A percentile compares a stretch with the other conserved stretches of the same genome.
phyloP scores from a whole-genome alignment of 768 basidiomycete genomes.

The Suillus paluster region DNA sequence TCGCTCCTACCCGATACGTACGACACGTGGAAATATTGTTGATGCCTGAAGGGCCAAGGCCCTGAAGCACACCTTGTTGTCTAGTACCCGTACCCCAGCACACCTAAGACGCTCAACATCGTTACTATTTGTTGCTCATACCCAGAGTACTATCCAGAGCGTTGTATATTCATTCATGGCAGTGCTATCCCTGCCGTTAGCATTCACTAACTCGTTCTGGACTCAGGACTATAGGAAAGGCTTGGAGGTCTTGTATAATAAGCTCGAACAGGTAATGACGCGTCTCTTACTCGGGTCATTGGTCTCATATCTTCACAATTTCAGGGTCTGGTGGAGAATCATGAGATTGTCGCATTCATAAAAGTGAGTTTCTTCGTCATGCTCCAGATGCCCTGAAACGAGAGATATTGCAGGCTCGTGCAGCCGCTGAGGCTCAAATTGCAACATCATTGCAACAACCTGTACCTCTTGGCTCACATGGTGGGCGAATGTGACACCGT shows the following conservation, averaged over 20 bases:
- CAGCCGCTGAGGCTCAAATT: slow-evolving; percentile 67
- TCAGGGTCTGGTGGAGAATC: slow-evolving; percentile 83
- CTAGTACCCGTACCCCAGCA: slow-evolving; percentile 7
- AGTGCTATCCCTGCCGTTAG: slow-evolving; percentile 85
- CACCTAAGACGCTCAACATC: slow-evolving; percentile 15
- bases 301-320: slow-evolving; percentile 17
- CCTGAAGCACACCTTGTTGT: slow-evolving; percentile 9
- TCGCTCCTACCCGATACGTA: not conserved
- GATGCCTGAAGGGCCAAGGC: slow-evolving; percentile 5
- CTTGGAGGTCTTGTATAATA: slow-evolving; percentile 73
- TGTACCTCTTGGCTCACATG: slow-evolving; percentile 49
- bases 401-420: slow-evolving; percentile 62
- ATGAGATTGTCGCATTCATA: slow-evolving; percentile 83
- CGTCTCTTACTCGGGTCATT: slow-evolving; percentile 7
- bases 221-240: slow-evolving; percentile 87
- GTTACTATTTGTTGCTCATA: slow-evolving; percentile 5
- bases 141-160: not conserved
- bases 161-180: slow-evolving; percentile 58
- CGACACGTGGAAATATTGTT: slow-evolving; percentile 15
- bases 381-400: slow-evolving; percentile 11
- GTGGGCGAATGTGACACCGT: slow-evolving; percentile 39
- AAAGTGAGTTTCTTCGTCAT: slow-evolving; percentile 53
- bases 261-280: slow-evolving; percentile 72
- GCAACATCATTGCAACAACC: slow-evolving; percentile 62
- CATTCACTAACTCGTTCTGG: slow-evolving; percentile 95